Conservation (phyloP, 352 stramenopile genomes). For the Detonula confervacea region DNA sequence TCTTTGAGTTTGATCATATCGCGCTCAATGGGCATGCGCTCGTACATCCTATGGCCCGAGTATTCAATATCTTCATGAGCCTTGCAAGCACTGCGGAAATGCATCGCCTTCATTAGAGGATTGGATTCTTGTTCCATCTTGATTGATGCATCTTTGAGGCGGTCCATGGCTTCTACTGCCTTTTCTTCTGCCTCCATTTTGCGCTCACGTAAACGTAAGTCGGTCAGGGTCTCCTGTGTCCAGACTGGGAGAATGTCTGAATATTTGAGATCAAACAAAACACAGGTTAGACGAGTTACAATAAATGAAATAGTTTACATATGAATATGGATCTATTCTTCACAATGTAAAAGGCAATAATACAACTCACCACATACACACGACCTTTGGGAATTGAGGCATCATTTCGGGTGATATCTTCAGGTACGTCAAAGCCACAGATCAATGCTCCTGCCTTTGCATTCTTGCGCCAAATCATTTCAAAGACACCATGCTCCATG, state of each 20-base stretch:
- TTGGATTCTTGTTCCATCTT: constrained; percentile 65
- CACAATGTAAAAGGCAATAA: background rate
- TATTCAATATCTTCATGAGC: constrained; percentile 52
- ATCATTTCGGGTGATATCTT: constrained; percentile 62
- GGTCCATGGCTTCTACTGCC: constrained; percentile 40
- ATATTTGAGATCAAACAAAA: too few species aligned
- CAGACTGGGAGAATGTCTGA: constrained; percentile 62
- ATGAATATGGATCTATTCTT: too few species aligned
- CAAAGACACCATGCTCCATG: constrained; percentile 59
- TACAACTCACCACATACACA: constrained; percentile 46
- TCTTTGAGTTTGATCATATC: constrained; percentile 41
- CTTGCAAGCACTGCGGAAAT: constrained; percentile 68
- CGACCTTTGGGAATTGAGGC: constrained; percentile 52
- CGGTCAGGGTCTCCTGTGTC: constrained; percentile 56
- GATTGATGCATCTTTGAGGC: constrained; percentile 50
- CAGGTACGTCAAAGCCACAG: constrained; percentile 60
- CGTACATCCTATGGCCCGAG: constrained; percentile 32
- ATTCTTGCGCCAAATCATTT: constrained; percentile 70
- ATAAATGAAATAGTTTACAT: too few species aligned
- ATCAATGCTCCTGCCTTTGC: constrained; percentile 56
- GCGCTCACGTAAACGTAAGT: constrained; percentile 34
- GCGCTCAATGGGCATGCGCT: constrained; percentile 44
- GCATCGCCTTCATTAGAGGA: constrained; percentile 70
- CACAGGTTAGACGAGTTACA: background rate
- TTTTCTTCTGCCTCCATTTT: constrained; percentile 48